These are phyloP conservation scores for Talaromyces sp. DNA, from an alignment of 2,329 filamentous ascomycete genomes.

Conservation along the genomic window DNA sequence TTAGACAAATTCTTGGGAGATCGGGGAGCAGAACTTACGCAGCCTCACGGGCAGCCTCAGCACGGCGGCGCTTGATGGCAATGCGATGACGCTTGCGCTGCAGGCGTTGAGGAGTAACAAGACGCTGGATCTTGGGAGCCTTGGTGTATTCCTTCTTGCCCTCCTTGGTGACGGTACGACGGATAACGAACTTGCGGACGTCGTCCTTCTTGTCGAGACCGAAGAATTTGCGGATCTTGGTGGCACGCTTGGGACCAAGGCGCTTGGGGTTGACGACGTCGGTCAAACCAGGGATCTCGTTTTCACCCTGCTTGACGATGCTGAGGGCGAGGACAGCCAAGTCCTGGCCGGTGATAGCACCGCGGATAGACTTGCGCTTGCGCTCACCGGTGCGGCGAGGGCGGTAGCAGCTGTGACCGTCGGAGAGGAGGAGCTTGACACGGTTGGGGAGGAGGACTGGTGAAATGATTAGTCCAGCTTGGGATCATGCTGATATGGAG, in stretches of 20 bases:
- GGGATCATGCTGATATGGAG: no score
- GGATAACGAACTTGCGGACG: slow-evolving; percentile 99
- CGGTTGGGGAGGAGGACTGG: slow-evolving; percentile 84
- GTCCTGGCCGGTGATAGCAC: slow-evolving; percentile 97
- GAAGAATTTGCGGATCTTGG: slow-evolving; percentile 99
- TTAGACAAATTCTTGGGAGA: neutral
- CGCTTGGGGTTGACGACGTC: slow-evolving; percentile 98
- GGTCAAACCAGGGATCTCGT: slow-evolving; percentile 91
- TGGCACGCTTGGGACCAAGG: slow-evolving; percentile 98
- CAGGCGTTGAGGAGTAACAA: slow-evolving; percentile 98
- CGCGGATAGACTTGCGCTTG: slow-evolving; percentile 98
- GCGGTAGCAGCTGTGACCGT: slow-evolving; percentile 98
- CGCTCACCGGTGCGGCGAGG: slow-evolving; percentile 96
- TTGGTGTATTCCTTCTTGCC: slow-evolving; percentile 99
- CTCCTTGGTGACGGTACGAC: slow-evolving; percentile 94
- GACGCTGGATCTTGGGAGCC: slow-evolving; percentile 99
- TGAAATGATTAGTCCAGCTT: slow-evolving; percentile 27
- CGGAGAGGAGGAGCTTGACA: slow-evolving; percentile 93
- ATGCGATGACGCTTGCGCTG: slow-evolving; percentile 99
- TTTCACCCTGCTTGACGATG: slow-evolving; percentile 97
- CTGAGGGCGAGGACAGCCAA: slow-evolving; percentile 89
- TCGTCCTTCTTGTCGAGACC: slow-evolving; percentile 99
- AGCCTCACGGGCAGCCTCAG: slow-evolving; percentile 98
- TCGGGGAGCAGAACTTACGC: slow-evolving; percentile 68
- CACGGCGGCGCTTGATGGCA: slow-evolving; percentile 95